These are phyloP conservation scores for Boletus rubescentipes DNA, from an alignment of 768 basidiomycete species.

Conservation along the genomic window DNA sequence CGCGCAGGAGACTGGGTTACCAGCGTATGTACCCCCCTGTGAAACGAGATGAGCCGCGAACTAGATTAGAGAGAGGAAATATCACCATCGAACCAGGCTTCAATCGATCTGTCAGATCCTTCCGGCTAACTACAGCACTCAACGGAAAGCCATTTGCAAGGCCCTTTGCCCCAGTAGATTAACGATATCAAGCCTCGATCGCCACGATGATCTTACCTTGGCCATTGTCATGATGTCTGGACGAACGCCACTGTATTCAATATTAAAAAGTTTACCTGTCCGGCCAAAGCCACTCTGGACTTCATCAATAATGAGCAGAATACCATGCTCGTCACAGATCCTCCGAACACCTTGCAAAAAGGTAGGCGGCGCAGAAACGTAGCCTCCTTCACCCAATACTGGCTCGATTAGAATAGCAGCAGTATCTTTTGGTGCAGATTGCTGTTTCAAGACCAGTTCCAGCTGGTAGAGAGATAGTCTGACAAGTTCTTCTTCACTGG, in stretches of 20 bases:
- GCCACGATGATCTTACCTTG: constrained; percentile 51
- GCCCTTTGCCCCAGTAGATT: constrained; percentile 43
- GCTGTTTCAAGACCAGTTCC: constrained; percentile 75
- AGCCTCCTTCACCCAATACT: constrained; percentile 93
- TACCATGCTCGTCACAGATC: constrained; percentile 85
- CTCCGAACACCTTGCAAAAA: constrained; percentile 79
- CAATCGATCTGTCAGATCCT: constrained; percentile 77
- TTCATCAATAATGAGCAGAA: constrained; percentile 83
- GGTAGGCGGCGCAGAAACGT: constrained; percentile 80
- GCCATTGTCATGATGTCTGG: constrained; percentile 91
- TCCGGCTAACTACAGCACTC: constrained; percentile 78
- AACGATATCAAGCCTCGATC: neutral
- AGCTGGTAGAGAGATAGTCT: constrained; percentile 74
- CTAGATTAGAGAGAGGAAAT: neutral
- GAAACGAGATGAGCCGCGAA: constrained; percentile 9
- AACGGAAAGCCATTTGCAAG: constrained; percentile 93
- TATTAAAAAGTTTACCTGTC: constrained; percentile 80
- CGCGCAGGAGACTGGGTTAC: constrained; percentile 90
- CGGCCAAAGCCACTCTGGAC: constrained; percentile 90
- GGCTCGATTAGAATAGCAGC: constrained; percentile 95
- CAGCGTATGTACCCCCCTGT: constrained; percentile 87
- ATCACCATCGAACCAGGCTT: constrained; percentile 77
- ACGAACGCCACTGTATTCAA: constrained; percentile 78
- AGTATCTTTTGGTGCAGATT: constrained; percentile 80
- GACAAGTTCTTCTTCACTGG: constrained; percentile 57